phyloP scores from a whole-genome alignment of 306 rosid species.

The Citrullus colocynthis region DNA sequence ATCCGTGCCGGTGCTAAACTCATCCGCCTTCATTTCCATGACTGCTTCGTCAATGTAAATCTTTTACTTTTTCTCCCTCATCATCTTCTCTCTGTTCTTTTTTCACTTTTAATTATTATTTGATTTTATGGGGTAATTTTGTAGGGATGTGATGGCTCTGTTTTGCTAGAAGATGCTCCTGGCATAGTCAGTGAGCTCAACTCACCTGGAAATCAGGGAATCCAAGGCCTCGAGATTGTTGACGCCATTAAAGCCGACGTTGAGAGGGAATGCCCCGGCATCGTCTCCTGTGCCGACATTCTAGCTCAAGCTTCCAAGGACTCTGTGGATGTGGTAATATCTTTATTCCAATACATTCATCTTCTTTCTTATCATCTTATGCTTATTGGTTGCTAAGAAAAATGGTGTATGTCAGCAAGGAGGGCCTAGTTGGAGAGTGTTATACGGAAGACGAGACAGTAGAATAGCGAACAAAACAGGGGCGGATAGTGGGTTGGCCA shows the following conservation, averaged over 20 bases:
- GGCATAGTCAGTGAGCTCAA: conserved; percentile 61
- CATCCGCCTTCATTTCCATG: conserved; percentile 4
- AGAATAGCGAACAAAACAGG: conserved; percentile 48
- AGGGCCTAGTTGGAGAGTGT: conserved; percentile 60
- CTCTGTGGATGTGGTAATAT: conserved; percentile 43
- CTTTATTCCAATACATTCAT: neutral
- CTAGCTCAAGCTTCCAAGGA: conserved; percentile 58
- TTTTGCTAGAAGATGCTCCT: conserved; percentile 45
- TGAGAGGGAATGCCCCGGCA: conserved; percentile 43
- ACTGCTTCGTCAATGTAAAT: neutral
- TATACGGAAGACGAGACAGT: conserved; percentile 61
- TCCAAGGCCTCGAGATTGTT: conserved; percentile 37
- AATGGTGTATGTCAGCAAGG: conserved; percentile 26
- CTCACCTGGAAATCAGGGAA: conserved; percentile 45
- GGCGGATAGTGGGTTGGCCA: conserved; percentile 42
- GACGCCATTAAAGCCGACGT: conserved; percentile 53
- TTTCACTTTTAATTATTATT: neutral
- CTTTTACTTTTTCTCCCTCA: no score
- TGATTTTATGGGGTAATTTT: neutral
- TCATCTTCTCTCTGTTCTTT: neutral
- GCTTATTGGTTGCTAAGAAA: no score
- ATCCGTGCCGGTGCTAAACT: neutral
- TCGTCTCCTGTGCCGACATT: conserved; percentile 71
- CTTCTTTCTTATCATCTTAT: no score
- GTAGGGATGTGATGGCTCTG: conserved; percentile 70